Evolutionary conservation across 805 yeast genomes (phyloP).

Genomic region (Candida chilensis): DNA sequence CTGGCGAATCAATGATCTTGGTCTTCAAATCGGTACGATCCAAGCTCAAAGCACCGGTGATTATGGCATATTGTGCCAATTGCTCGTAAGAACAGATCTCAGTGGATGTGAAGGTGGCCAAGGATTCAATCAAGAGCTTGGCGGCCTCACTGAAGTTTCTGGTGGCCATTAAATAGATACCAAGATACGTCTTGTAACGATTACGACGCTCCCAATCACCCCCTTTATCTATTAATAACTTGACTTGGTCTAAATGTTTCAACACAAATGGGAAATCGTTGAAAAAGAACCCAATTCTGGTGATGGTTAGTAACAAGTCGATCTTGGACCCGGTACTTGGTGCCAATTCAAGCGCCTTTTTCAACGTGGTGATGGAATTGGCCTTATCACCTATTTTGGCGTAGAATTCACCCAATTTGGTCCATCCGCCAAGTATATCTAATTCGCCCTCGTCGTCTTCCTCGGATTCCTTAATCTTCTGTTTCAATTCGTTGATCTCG

Average conservation of each 20-base stretch:
- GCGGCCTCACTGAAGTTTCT: constrained; percentile 86
- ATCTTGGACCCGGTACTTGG: constrained; percentile 88
- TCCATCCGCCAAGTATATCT: constrained; percentile 70
- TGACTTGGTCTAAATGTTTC: constrained; percentile 65
- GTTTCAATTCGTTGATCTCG: constrained; percentile 44
- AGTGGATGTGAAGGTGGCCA: constrained; percentile 91
- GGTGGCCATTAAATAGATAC: constrained; percentile 75
- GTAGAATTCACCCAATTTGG: constrained; percentile 80
- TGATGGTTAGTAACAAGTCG: constrained; percentile 72
- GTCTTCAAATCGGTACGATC: constrained; percentile 78
- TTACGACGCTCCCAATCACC: constrained; percentile 99
- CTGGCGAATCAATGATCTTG: constrained; percentile 90
- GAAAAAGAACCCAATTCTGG: constrained; percentile 85
- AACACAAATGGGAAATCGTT: constrained; percentile 65
- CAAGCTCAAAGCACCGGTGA: constrained; percentile 79
- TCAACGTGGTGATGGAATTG: constrained; percentile 58
- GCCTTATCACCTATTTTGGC: constrained; percentile 74
- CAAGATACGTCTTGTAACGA: constrained; percentile 84
- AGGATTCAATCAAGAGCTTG: constrained; percentile 73
- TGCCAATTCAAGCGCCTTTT: constrained; percentile 67
- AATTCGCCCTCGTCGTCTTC: constrained; percentile 81
- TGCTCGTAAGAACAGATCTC: constrained; percentile 86
- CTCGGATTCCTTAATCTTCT: constrained; percentile 41
- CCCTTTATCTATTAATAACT: constrained; percentile 80
- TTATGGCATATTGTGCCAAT: constrained; percentile 79